Evolutionary conservation across 805 yeast genomes (phyloP).

Genomic region (Metschnikowia chrysomelidarum): DNA sequence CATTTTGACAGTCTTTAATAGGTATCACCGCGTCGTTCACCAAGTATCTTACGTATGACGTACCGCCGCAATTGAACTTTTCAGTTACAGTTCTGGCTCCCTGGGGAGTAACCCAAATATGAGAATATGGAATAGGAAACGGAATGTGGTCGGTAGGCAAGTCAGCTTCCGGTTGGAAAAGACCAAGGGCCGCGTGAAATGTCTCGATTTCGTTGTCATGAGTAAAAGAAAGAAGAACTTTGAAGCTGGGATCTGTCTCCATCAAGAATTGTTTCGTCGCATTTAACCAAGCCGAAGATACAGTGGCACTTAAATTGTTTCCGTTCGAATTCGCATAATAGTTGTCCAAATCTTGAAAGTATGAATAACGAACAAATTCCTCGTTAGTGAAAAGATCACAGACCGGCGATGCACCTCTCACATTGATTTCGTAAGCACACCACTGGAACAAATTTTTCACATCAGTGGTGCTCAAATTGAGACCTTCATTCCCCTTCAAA

Average conservation of each 20-base stretch:
- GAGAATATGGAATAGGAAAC: slow-evolving; percentile 48
- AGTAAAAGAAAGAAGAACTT: slow-evolving; percentile 65
- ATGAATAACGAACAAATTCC: slow-evolving; percentile 63
- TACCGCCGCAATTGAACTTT: slow-evolving; percentile 30
- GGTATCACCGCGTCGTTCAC: slow-evolving; percentile 43
- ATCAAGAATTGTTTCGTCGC: slow-evolving; percentile 48
- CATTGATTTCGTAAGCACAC: slow-evolving; percentile 77
- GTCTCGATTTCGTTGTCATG: slow-evolving; percentile 71
- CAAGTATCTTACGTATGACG: slow-evolving; percentile 36
- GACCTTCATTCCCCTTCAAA: slow-evolving; percentile 51
- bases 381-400: slow-evolving; percentile 67
- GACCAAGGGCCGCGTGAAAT: slow-evolving; percentile 63
- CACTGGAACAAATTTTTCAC: slow-evolving; percentile 51
- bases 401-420: slow-evolving; percentile 61
- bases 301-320: slow-evolving; percentile 50
- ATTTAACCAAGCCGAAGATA: slow-evolving; percentile 57
- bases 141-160: slow-evolving; percentile 47
- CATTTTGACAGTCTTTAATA: slow-evolving; percentile 30
- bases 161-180: slow-evolving; percentile 41
- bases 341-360: slow-evolving; percentile 54
- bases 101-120: slow-evolving; percentile 37
- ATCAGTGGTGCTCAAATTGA: slow-evolving; percentile 51
- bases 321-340: slow-evolving; percentile 71
- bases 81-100: slow-evolving; percentile 40
- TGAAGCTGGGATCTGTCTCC: slow-evolving; percentile 42